Percentiles rank a stretch among this genome's conserved stretches.
phyloP scores from a whole-genome alignment of 805 yeast genomes.

The Wilhelminamyces savonicus region DNA sequence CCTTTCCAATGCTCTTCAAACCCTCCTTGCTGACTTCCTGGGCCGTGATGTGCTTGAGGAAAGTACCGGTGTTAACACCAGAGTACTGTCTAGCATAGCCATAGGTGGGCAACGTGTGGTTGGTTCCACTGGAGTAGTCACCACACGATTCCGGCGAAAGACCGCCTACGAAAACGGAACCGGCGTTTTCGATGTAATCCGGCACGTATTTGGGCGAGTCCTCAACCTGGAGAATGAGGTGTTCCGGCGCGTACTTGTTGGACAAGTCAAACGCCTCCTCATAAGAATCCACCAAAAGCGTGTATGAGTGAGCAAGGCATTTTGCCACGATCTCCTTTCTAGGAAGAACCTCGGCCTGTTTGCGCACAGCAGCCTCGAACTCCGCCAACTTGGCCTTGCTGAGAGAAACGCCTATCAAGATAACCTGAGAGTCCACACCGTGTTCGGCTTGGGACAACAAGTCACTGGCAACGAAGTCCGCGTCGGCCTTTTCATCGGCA shows the following conservation, averaged over 20 bases:
- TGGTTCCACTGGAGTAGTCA: conserved; percentile 96
- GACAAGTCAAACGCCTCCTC: conserved; percentile 84
- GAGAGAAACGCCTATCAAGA: conserved; percentile 77
- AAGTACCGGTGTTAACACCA: conserved; percentile 94
- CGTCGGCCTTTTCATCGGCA: conserved; percentile 83
- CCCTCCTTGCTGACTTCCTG: conserved; percentile 89
- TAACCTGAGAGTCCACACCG: conserved; percentile 97
- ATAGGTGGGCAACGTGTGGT: conserved; percentile 97
- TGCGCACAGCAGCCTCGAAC: conserved; percentile 76
- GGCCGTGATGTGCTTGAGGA: conserved; percentile 90
- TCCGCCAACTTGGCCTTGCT: conserved; percentile 51
- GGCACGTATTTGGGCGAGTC: conserved; percentile 69
- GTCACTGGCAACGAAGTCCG: conserved; percentile 96
- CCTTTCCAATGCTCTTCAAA: conserved; percentile 81
- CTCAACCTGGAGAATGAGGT: conserved; percentile 84
- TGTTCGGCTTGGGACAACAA: conserved; percentile 97
- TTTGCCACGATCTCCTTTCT: conserved; percentile 90
- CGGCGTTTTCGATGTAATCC: conserved; percentile 79
- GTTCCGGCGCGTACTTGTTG: conserved; percentile 95
- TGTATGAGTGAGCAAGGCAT: conserved; percentile 88
- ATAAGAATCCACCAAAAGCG: conserved; percentile 58
- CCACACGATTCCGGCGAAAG: conserved; percentile 98
- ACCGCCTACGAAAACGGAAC: conserved; percentile 93
- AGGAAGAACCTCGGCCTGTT: conserved; percentile 79
- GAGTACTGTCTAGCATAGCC: conserved; percentile 97